Base-by-base conservation (phyloP, 2,329 filamentous ascomycete genomes). In the Aureobasidium vineae region DNA sequence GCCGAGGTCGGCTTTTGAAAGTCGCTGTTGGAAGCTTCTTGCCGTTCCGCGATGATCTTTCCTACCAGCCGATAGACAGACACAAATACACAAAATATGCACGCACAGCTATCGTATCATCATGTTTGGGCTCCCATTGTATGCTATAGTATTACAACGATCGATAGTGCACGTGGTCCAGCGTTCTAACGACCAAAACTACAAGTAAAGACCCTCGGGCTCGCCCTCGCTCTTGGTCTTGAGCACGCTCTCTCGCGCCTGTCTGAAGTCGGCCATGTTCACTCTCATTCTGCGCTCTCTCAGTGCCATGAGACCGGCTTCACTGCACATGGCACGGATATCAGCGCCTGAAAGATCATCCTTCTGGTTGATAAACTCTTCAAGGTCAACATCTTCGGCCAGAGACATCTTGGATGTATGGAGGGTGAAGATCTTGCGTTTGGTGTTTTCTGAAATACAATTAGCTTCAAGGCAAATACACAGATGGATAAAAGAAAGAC, bases 371-470 rank as follows among this genome's bases (percentile, higher is more conserved):
- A 99, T 97, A 76, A 99, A 98, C 80, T 99, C 95, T 73, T 99
- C 95, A 53, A 99, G 84, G 70, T 99, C 96, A n/a, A 99, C 95
- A 72, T 99, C 96, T 69, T 94, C 90, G 73, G 91, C 92, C 47
- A 99, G 84, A 63, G 88, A 97, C 95, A 99, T 99, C 86, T 99
- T 99, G 76, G 91, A 96, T 2, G 95, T 99, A 81, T 99, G 95
- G 7, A 99, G 86, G 16, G 90, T 93, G 80, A 99, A 99, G 76
- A 99, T 99, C 88, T 99, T 99, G 84, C 94, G 86, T 81, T 90
- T 90, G 67, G 95, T 99, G 79, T 94, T 93, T 84, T 97, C 89
- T 79, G 87, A 82, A 53, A 81, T 10, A 63, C 15, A 11, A 45
- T 68, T 82, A 74, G 88, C 85, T 19, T 36, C 33, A 36, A 13